Base-by-base conservation (phyloP, 2,329 filamentous ascomycete species). In the Diaporthe sp. region DNA sequence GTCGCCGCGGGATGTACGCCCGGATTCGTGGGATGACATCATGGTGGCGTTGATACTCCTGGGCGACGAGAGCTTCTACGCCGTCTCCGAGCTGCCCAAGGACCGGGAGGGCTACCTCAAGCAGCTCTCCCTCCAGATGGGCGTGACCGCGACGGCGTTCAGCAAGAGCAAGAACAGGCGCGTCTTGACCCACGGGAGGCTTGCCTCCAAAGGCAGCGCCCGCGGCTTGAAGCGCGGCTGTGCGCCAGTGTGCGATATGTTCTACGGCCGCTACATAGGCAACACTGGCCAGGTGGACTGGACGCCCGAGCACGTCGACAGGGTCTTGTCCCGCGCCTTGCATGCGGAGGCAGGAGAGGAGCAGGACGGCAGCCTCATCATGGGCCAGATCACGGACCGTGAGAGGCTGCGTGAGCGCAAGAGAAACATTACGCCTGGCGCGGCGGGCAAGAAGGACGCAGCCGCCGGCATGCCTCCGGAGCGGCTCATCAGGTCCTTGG, bases 1-100 rank as follows among this genome's bases (percentile, higher is more conserved):
- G 1, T 42, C 37, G 9, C 25, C 58, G n/a, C n/a, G 13, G 1
- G 13, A 44, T 42, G 4, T 9, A 55, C 0, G 19, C 32, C 4
- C 69, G 0, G 70, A 30, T 1, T 8, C 19, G 4, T 87, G 86
- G 86, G 63, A 70, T 1, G 86, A 88, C 75, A 84, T 88, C 82
- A 82, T 85, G 1, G 12, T 84, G 7, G 51, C 81, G 0, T 70
- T 79, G 1, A 30, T 35, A 1, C n/a, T 82, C 0, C 79, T 86
- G 13, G 80, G 79, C 3, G 32, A 75, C 0, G 75, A 80, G 0
- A 80, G 74, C 32, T 81, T 88, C 73, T 87, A 83, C 66, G 79
- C 83, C 1, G 84, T 84, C 2, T 77, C 79, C 1, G 25, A 63
- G 6, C 55, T 75, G 5, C 86, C 85, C 2, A 77, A 53, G 2